These are phyloP conservation scores for Cucurbita pepo DNA, from an alignment of 306 rosid genomes.

Conservation along the genomic window DNA sequence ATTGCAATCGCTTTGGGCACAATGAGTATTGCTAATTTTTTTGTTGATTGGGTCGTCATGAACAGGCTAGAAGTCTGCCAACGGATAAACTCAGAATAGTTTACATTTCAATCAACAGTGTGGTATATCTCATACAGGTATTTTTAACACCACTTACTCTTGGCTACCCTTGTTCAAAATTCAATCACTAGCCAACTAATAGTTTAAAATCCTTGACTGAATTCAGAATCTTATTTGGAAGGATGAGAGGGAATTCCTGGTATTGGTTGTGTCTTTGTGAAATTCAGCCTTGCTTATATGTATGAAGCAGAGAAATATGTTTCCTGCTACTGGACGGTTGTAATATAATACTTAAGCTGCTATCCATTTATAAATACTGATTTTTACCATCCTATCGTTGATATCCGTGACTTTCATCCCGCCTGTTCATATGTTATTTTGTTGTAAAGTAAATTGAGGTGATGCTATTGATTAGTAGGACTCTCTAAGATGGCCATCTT, in stretches of 20 bases:
- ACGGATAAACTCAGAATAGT: conserved; percentile 63
- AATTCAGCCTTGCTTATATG: background rate
- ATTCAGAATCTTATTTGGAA: background rate
- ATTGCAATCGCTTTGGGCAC: background rate
- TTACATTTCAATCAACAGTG: conserved; percentile 54
- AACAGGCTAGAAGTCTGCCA: conserved; percentile 86
- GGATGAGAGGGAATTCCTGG: background rate
- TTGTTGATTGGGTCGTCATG: background rate
- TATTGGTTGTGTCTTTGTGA: background rate
- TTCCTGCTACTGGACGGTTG: background rate
- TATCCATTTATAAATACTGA: background rate
- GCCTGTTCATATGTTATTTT: background rate
- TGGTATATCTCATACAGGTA: conserved; percentile 70
- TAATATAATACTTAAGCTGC: background rate
- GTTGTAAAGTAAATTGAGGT: background rate
- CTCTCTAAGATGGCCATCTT: background rate
- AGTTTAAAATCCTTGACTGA: background rate
- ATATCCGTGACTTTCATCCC: background rate
- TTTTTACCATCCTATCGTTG: background rate
- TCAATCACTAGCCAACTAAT: background rate
- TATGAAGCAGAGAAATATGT: background rate
- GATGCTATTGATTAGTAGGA: background rate
- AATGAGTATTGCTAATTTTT: background rate
- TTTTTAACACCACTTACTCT: background rate
- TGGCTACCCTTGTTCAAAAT: background rate